A percentile compares a stretch with the other conserved stretches of the same genome.
Conservation (phyloP, 1,139 yeast genomes). For the Wickerhamomyces sp. region DNA sequence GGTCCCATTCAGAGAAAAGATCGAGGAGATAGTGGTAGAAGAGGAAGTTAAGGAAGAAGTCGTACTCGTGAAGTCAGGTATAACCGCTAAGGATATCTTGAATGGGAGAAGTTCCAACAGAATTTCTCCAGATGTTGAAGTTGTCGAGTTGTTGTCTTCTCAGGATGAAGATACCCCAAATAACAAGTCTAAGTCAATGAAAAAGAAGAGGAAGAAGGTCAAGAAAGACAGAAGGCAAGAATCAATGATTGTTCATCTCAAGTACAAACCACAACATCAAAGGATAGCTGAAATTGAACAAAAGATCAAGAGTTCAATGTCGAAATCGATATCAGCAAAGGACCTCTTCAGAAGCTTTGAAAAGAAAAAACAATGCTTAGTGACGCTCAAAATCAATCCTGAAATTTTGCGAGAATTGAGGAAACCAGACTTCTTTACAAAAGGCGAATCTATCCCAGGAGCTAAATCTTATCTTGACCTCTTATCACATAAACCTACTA, state of each 20-base stretch:
- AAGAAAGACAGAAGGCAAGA: not conserved
- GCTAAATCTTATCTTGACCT: conserved; percentile 9
- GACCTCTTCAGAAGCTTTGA: conserved; percentile 29
- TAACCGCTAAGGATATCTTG: not conserved
- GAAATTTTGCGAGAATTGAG: conserved; percentile 10
- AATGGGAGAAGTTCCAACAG: conserved; percentile 1
- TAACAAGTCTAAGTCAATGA: not conserved
- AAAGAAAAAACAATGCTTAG: conserved; percentile 16
- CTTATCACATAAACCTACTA: conserved; percentile 5
- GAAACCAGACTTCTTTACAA: not conserved
- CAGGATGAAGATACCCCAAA: conserved; percentile 7
- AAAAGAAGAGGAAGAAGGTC: conserved; percentile 2
- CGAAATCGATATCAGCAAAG: conserved; percentile 30
- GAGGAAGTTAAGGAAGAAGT: too few relatives aligned
- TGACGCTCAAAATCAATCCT: conserved; percentile 23
- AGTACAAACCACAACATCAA: conserved; percentile 16
- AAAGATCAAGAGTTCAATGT: conserved; percentile 24
- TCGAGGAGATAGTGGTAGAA: not conserved
- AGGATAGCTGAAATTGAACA: conserved; percentile 31
- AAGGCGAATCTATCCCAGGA: conserved; percentile 1
- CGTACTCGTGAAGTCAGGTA: not conserved
- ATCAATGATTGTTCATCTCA: conserved; percentile 14
- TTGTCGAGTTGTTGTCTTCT: conserved; percentile 14
- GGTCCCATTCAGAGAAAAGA: not conserved
- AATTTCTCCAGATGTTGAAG: conserved; percentile 2